Conservation (phyloP, 2,329 filamentous ascomycete genomes). For the Cytospora schulzeri region DNA sequence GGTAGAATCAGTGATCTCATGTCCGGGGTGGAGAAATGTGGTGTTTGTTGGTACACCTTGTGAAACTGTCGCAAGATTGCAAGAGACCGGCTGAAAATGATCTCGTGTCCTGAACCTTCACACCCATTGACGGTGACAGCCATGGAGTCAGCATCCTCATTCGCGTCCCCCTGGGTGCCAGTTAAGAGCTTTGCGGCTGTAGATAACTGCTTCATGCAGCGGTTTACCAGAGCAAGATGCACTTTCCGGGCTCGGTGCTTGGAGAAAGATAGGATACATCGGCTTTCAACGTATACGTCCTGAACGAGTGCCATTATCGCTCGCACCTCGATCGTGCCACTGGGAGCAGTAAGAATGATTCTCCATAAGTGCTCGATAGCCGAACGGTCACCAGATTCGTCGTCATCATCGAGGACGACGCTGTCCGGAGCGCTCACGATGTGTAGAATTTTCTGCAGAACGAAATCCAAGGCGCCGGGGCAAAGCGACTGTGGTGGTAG, state of each 20-base stretch:
- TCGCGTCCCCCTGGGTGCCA: slow-evolving; percentile 30
- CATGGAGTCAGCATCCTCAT: slow-evolving; percentile 56
- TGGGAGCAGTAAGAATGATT: slow-evolving; percentile 71
- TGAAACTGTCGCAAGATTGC: slow-evolving; percentile 69
- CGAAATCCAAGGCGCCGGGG: slow-evolving; percentile 63
- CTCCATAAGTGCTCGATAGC: slow-evolving; percentile 79
- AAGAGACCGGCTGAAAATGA: slow-evolving; percentile 69
- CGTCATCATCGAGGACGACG: slow-evolving; percentile 51
- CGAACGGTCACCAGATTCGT: slow-evolving; percentile 53
- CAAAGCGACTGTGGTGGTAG: slow-evolving; percentile 63
- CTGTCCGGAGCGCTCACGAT: slow-evolving; percentile 48
- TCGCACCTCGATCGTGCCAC: slow-evolving; percentile 64
- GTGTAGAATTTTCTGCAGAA: slow-evolving; percentile 53
- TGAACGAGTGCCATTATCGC: slow-evolving; percentile 72
- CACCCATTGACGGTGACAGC: slow-evolving; percentile 50
- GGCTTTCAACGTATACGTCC: slow-evolving; percentile 68
- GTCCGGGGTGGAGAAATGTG: slow-evolving; percentile 62
- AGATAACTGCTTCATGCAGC: slow-evolving; percentile 72
- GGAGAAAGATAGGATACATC: slow-evolving; percentile 52
- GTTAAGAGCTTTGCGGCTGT: slow-evolving; percentile 59
- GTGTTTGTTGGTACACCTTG: slow-evolving; percentile 62
- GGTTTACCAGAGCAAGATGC: slow-evolving; percentile 71
- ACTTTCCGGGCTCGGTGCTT: slow-evolving; percentile 54
- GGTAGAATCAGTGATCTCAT: slow-evolving; percentile 55
- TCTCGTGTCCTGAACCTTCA: slow-evolving; percentile 50